Percentiles rank a stretch among this genome's conserved stretches.
phyloP scores from a whole-genome alignment of 2,329 filamentous ascomycete species.

The Neofusicoccum parvum region DNA sequence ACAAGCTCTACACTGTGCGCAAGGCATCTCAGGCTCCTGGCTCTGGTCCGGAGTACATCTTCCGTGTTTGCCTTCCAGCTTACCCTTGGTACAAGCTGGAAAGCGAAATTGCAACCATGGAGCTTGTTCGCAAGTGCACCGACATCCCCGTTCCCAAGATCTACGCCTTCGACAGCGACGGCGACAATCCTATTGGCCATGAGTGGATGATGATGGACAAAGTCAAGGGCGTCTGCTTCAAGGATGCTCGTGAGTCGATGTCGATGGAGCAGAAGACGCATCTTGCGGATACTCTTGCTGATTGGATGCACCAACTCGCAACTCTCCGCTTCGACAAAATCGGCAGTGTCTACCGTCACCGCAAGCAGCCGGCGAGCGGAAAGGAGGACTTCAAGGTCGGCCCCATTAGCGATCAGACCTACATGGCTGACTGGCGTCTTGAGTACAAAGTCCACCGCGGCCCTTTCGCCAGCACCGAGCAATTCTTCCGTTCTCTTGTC shows the following conservation, averaged over 20 bases:
- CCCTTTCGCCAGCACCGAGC: neutral
- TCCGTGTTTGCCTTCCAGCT: conserved; percentile 29
- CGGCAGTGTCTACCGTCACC: neutral
- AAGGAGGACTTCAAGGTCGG: neutral
- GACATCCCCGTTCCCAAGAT: conserved; percentile 27
- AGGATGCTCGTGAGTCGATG: conserved; percentile 6
- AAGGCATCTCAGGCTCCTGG: neutral
- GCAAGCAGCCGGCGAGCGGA: neutral
- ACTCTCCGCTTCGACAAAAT: conserved; percentile 18
- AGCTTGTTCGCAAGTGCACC: conserved; percentile 26
- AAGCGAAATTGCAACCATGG: conserved; percentile 29
- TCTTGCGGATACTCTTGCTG: neutral
- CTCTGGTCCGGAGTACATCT: conserved; percentile 27
- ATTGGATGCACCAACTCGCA: conserved; percentile 20
- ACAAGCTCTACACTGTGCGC: conserved; percentile 25
- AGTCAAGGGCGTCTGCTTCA: conserved; percentile 21
- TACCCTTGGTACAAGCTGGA: conserved; percentile 27
- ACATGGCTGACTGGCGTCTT: neutral
- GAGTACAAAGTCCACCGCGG: neutral
- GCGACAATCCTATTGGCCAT: conserved; percentile 26
- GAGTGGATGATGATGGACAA: conserved; percentile 33
- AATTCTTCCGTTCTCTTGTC: neutral
- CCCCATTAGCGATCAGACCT: neutral
- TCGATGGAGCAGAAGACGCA: neutral
- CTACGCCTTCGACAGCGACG: conserved; percentile 17